Conservation (phyloP, 2,329 filamentous ascomycete species). For the Fusarium sp. region DNA sequence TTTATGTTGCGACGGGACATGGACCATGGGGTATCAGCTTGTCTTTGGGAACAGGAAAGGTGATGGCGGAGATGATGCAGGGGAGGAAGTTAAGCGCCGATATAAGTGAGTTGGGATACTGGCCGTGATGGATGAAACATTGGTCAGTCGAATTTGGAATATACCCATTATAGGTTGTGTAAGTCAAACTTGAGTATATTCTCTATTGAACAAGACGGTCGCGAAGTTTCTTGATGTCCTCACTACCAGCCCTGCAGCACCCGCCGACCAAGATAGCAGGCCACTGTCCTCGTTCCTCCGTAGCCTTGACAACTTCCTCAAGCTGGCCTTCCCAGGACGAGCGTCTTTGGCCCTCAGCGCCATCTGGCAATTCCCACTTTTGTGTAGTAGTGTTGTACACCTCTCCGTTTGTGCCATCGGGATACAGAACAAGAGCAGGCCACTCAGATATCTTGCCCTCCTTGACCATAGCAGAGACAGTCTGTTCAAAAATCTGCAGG, state of each 20-base stretch:
- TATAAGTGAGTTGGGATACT: constrained; percentile 55
- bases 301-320: constrained; percentile 56
- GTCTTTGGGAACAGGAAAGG: constrained; percentile 76
- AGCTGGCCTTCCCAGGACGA: constrained; percentile 63
- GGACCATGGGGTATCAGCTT: constrained; percentile 80
- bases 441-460: constrained; percentile 54
- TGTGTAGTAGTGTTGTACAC: constrained; percentile 75
- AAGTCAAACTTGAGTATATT: background rate
- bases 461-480: constrained; percentile 56
- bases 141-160: background rate
- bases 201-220: constrained; percentile 30
- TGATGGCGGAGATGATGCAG: constrained; percentile 78
- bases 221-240: constrained; percentile 53
- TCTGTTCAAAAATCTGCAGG: constrained; percentile 67
- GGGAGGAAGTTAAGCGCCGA: constrained; percentile 70
- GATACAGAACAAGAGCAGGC: constrained; percentile 74
- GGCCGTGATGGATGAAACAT: background rate
- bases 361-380: constrained; percentile 66
- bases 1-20: constrained; percentile 79
- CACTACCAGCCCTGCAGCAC: constrained; percentile 64
- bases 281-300: constrained; percentile 58
- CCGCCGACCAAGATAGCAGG: constrained; percentile 64
- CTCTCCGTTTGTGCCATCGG: constrained; percentile 77
- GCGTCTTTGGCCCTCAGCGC: constrained; percentile 32
- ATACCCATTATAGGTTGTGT: background rate